Base-by-base conservation (phyloP, 73 alveolate genomes). In the Tetrahymena borealis region DNA sequence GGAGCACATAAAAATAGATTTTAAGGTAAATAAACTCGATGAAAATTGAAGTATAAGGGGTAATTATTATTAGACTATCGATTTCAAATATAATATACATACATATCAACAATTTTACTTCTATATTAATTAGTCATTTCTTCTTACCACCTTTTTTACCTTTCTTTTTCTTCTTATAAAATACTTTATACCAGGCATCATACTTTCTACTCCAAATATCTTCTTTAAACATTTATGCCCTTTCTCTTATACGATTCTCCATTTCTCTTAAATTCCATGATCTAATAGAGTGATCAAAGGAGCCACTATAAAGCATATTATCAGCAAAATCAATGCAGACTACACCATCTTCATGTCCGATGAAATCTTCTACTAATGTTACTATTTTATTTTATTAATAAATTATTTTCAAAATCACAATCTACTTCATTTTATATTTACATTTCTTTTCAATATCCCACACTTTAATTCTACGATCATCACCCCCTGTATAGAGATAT, bases 301-400 rank as follows among this genome's bases (percentile, higher is more conserved):
- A 95, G 39, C 97, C 99, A 41, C 97, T 77, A 91, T 94, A 96
- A 18, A 95, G 93, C 90, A 96, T 96, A 28, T 95, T 92, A 78
- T 97, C 94, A 11, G 98, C 98, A 43, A 97, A 93, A 4, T 97
- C 97, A 11, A 95, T 90, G 32, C 96, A 96, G 24, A 97, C 96
- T n/a, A 95, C 97, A 36, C 97, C 98, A 91, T 97, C 97, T 91
- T 94, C 97, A 85, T 97, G 98, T 33, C 98, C 98, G 11, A 78
- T 42, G 28, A 95, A 93, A 12, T 92, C 98, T 78, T 96, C 97
- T 20, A 94, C 97, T 90, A 94, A 39, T 79, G 95, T 93, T 39
- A 94, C 95, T 37, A 90, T 96, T 32, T 95, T 79, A 33, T 92
- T 95, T 90, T 97, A n/a, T n/a, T n/a, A n/a, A n/a, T n/a, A n/a